Evolutionary conservation across 352 stramenopile species (phyloP), one percentile per base, ranked within the genome.

Genomic region (Globisporangium paroecandrum): DNA sequence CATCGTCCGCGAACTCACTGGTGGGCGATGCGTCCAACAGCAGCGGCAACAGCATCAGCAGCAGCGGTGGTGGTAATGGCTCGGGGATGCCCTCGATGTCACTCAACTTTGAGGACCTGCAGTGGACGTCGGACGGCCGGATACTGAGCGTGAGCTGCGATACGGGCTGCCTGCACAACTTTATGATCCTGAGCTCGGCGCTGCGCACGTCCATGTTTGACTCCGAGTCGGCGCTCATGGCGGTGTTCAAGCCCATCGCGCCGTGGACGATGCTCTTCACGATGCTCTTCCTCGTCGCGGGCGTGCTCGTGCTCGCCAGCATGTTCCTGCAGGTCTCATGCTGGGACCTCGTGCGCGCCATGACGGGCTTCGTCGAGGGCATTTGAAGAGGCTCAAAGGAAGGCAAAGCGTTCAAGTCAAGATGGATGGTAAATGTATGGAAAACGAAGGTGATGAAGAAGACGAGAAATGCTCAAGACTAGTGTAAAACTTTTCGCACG

Each of bases 141-240:
- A 96, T 98, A 54, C 73, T 98, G 58, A 97, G 88, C 54, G 89
- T 97, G 27, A 85, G 84, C 47, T 94, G 88, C 27, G 77, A 85
- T 60, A 84, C 79, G 15, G 94, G 94, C 13, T 90, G 79, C 58
- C 72, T 98, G n/a, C 89, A 96, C 76, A 97, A 95, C 70, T 98
- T 97, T 61, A 89, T 91, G 75, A 87, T 93, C 56, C 70, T 90
- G 27, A 87, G 76, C 65, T 89, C 83, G 54, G 79, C 81, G n/a
- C 71, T 90, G 53, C 78, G 75, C 10, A 64, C 81, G 55, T 83
- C 83, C 4, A 66, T 92, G 13, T 88, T 89, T 51, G 77, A 89
- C 54, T 65, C 84, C 34, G 77, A 88, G 58, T 87, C 81, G 65
- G 75, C 77, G 53, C 73, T 91, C 65, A 76, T 82, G 59, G 74